Percentiles rank a stretch among this genome's conserved stretches.
phyloP scores from a whole-genome alignment of 768 basidiomycete species.

The Termitomyces sp. region DNA sequence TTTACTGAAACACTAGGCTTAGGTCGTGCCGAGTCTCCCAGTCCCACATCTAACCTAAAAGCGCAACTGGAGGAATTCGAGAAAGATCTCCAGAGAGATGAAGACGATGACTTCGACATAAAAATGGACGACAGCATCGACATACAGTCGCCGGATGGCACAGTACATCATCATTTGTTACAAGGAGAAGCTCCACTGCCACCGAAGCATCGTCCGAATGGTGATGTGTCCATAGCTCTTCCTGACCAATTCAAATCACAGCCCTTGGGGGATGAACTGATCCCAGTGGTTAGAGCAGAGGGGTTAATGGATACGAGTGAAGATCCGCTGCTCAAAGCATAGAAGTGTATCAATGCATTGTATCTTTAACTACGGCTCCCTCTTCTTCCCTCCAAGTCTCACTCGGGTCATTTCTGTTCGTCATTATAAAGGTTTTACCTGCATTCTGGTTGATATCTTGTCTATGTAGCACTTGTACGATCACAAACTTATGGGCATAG shows the following conservation, averaged over 20 bases:
- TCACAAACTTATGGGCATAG: constrained; percentile 17
- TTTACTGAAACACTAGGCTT: constrained; percentile 44
- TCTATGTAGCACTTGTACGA: constrained; percentile 24
- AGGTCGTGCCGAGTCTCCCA: constrained; percentile 37
- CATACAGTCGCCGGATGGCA: constrained; percentile 15
- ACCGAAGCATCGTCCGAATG: constrained; percentile 40
- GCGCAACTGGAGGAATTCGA: constrained; percentile 34
- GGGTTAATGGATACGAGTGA: constrained; percentile 65
- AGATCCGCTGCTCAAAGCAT: constrained; percentile 39
- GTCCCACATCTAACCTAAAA: constrained; percentile 52
- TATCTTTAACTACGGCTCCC: constrained; percentile 12
- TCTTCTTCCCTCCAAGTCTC: constrained; percentile 13
- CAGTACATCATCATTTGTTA: constrained; percentile 15
- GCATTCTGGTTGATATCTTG: constrained; percentile 21
- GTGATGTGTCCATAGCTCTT: constrained; percentile 32
- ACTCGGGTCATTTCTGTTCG: constrained; percentile 13
- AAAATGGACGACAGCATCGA: constrained; percentile 21
- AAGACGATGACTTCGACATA: constrained; percentile 30
- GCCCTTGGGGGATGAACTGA: constrained; percentile 50
- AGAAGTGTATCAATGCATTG: constrained; percentile 10
- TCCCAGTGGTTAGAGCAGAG: constrained; percentile 51
- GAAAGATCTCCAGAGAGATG: constrained; percentile 55
- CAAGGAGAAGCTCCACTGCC: constrained; percentile 45
- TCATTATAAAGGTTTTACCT: constrained; percentile 21
- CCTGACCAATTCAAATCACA: constrained; percentile 44